A percentile compares a stretch with the other conserved stretches of the same genome.
Conservation (phyloP, 768 basidiomycete species). For the Macrolepiota dolichaula region DNA sequence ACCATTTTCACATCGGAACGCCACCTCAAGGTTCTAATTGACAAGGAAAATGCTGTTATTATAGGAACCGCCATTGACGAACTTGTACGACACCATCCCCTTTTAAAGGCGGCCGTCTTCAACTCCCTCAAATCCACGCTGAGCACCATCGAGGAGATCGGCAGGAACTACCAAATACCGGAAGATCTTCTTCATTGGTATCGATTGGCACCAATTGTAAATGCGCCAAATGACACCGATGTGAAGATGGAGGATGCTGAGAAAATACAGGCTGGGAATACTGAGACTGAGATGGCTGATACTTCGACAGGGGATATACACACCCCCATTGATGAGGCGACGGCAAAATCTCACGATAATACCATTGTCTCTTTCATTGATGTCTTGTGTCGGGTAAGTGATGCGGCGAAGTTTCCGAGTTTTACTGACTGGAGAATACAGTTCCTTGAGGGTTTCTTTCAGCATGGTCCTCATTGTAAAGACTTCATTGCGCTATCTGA, state of each 20-base stretch:
- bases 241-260: constrained; percentile 49
- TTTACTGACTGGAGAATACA: constrained; percentile 25
- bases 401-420: not conserved
- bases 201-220: constrained; percentile 35
- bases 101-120: constrained; percentile 76
- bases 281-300: constrained; percentile 15
- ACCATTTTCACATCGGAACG: constrained; percentile 82
- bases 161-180: constrained; percentile 53
- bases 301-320: constrained; percentile 17
- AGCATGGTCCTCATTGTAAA: constrained; percentile 83
- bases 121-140: constrained; percentile 71
- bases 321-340: constrained; percentile 23
- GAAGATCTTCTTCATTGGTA: constrained; percentile 69
- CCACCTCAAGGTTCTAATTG: constrained; percentile 79
- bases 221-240: constrained; percentile 28
- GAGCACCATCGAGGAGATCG: constrained; percentile 70
- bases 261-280: constrained; percentile 15
- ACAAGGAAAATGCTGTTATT: constrained; percentile 89
- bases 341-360: constrained; percentile 65
- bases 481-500: constrained; percentile 81
- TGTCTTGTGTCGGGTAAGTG: constrained; percentile 67
- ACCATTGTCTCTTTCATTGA: constrained; percentile 76
- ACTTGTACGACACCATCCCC: constrained; percentile 93
- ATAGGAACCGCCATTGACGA: constrained; percentile 93
- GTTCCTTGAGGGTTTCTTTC: constrained; percentile 95